These are phyloP conservation scores for Xylariaceae sp. DNA, from an alignment of 2,329 filamentous ascomycete genomes.

Conservation along the genomic window DNA sequence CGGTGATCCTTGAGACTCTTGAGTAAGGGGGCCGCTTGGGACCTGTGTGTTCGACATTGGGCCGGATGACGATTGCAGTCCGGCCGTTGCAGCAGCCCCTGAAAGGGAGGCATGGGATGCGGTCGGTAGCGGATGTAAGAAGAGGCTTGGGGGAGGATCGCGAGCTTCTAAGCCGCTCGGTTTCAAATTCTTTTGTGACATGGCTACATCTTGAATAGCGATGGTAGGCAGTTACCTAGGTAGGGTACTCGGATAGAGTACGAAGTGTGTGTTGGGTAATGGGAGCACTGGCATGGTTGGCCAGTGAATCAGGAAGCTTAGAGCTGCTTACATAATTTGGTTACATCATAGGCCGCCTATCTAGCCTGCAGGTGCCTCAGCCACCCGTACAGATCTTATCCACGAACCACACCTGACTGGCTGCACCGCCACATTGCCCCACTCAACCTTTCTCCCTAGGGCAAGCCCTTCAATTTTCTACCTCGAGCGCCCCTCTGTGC, in stretches of 20 bases:
- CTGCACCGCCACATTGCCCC: conserved; percentile 8
- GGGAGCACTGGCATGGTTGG: neutral
- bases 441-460: conserved; percentile 15
- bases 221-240: neutral
- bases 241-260: too few species aligned
- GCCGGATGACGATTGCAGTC: conserved; percentile 32
- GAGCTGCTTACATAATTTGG: neutral
- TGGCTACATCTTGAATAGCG: conserved; percentile 30
- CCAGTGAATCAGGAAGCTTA: neutral
- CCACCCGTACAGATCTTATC: neutral
- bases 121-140: conserved; percentile 76
- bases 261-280: too few species aligned
- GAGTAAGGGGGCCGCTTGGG: conserved; percentile 17
- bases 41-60: conserved; percentile 18
- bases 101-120: conserved; percentile 64
- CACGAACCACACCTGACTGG: neutral
- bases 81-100: conserved; percentile 38
- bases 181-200: conserved; percentile 30
- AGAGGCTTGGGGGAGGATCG: conserved; percentile 67
- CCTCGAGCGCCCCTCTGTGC: conserved; percentile 21
- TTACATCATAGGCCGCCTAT: too few species aligned
- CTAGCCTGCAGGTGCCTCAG: neutral
- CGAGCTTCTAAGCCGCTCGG: conserved; percentile 37
- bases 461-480: conserved; percentile 32
- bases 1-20: conserved; percentile 28